Conservation (phyloP, 495 filamentous ascomycete genomes). For the Symbiotaphrina buchneri region DNA sequence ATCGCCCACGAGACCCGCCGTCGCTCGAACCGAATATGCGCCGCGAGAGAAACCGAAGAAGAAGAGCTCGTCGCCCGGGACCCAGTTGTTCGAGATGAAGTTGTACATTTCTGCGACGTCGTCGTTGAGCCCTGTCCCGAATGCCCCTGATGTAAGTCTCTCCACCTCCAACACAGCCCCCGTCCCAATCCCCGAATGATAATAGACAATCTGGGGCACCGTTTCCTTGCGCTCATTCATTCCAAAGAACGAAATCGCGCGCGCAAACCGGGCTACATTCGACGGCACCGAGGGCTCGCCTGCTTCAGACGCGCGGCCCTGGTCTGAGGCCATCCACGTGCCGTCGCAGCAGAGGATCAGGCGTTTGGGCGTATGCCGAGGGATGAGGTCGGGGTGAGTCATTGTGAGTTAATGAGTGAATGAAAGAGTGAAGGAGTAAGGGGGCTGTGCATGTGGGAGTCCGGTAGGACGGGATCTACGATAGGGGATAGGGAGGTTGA, state of each 20-base stretch:
- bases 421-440: no score
- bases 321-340: constrained; percentile 19
- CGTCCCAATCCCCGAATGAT: constrained; percentile 31
- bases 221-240: constrained; percentile 8
- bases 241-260: constrained; percentile 14
- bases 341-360: constrained; percentile 22
- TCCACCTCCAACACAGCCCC: constrained; percentile 3
- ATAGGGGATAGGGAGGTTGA: no score
- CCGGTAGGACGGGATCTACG: no score
- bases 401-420: no score
- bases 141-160: constrained; percentile 1
- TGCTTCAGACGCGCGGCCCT: constrained; percentile 7
- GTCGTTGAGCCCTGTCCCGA: constrained; percentile 11
- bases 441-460: no score
- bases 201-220: constrained; percentile 27
- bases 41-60: constrained; percentile 38
- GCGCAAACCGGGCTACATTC: constrained; percentile 21
- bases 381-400: no score
- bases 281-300: constrained; percentile 15
- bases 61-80: constrained; percentile 28
- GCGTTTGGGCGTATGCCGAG: no score
- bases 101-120: constrained; percentile 26
- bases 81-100: constrained; percentile 26
- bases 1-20: constrained; percentile 28
- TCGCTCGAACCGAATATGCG: constrained; percentile 30